A percentile compares a stretch with the other conserved stretches of the same genome.
phyloP scores from a whole-genome alignment of 1,284 basidiomycete genomes.

The Gymnopus androsaceus region DNA sequence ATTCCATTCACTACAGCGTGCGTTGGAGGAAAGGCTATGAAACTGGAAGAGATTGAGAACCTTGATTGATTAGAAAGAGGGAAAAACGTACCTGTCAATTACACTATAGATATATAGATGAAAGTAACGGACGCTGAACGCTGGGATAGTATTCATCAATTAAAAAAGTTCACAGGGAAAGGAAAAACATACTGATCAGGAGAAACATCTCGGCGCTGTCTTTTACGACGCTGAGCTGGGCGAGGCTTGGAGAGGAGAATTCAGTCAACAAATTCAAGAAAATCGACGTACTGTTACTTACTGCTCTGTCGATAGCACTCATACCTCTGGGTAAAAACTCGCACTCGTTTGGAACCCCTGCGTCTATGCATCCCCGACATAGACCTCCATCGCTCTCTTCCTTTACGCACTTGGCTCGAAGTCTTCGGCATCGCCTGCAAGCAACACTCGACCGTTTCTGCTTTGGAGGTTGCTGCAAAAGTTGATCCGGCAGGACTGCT shows the following conservation, averaged over 20 bases:
- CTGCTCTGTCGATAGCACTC: conserved; percentile 22
- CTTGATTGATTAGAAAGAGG: background rate
- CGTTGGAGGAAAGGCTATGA: conserved; percentile 4
- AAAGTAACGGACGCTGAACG: background rate
- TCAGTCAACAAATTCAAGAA: background rate
- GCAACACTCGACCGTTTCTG: conserved; percentile 22
- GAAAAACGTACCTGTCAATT: background rate
- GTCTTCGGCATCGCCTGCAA: conserved; percentile 19
- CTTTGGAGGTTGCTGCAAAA: conserved; percentile 18
- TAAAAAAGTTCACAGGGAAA: background rate
- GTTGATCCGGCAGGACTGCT: conserved; percentile 17
- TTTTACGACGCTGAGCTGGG: conserved; percentile 19
- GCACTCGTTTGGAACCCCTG: conserved; percentile 21
- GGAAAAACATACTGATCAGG: conserved; percentile 15
- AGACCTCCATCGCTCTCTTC: conserved; percentile 17
- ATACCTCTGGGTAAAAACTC: conserved; percentile 20
- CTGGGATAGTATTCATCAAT: background rate
- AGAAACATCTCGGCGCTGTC: conserved; percentile 18
- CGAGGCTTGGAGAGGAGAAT: conserved; percentile 12
- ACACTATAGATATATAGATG: background rate
- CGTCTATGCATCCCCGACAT: conserved; percentile 19
- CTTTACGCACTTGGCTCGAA: conserved; percentile 21
- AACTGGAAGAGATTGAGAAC: background rate
- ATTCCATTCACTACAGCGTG: conserved; percentile 16
- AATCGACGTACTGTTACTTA: conserved; percentile 10